Evolutionary conservation across 2,329 filamentous ascomycete genomes (phyloP).

Genomic region (Pseudopithomyces maydicus): DNA sequence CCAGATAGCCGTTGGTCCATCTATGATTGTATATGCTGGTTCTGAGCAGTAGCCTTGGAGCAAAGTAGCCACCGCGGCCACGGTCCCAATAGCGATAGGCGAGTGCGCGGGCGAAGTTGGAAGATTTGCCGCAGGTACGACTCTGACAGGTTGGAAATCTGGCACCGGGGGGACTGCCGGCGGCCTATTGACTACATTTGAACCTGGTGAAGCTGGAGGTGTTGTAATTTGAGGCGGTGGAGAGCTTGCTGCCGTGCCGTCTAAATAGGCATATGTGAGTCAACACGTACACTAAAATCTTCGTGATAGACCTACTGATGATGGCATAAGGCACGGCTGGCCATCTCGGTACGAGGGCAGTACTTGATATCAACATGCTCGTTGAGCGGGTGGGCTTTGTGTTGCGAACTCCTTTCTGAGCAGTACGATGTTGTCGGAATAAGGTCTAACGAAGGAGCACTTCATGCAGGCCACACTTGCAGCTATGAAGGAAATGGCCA

Average conservation of each 20-base stretch:
- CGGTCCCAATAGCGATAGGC: constrained; percentile 5
- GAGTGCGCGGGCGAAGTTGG: constrained; percentile 8
- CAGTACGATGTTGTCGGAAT: neutral
- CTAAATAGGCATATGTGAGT: neutral
- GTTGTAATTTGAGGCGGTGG: constrained; percentile 1
- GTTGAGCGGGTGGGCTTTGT: neutral
- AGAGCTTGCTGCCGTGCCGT: constrained; percentile 6
- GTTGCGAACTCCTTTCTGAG: neutral
- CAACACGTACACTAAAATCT: neutral
- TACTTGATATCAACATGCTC: constrained; percentile 10
- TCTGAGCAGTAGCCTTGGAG: constrained; percentile 22
- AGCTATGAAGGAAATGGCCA: neutral
- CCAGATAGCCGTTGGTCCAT: constrained; percentile 23
- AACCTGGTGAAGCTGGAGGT: neutral
- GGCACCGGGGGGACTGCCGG: constrained; percentile 14
- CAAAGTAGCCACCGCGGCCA: constrained; percentile 8
- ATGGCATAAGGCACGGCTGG: constrained; percentile 11
- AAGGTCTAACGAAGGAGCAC: neutral
- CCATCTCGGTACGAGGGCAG: constrained; percentile 7
- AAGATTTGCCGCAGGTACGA: constrained; percentile 11
- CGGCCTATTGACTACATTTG: constrained; percentile 8
- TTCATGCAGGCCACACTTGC: neutral
- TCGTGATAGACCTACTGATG: constrained; percentile 3
- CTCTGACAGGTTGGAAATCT: constrained; percentile 12
- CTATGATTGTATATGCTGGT: constrained; percentile 25